A percentile compares a stretch with the other conserved stretches of the same genome.
Evolutionary conservation across 495 filamentous ascomycete species (phyloP).

Genomic region (Neurospora sp.): DNA sequence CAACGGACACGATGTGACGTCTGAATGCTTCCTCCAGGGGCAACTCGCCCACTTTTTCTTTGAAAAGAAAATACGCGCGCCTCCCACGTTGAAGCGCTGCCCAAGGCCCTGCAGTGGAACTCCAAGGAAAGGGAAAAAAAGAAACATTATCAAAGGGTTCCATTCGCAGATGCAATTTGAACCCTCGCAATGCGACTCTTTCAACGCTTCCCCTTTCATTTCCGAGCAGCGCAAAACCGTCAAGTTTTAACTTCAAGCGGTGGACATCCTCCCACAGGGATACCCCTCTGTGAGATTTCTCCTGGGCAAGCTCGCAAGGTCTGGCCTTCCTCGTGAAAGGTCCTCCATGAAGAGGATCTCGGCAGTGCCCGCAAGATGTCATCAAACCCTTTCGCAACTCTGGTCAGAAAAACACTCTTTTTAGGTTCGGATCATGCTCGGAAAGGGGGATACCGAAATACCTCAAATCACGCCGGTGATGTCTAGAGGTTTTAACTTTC

Average conservation of each 20-base stretch:
- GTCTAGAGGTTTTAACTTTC: not conserved
- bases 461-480: not conserved
- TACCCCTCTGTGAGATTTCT: not conserved
- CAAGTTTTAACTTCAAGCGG: not conserved
- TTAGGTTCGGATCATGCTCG: not conserved
- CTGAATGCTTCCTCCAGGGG: not conserved
- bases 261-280: not conserved
- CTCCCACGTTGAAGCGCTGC: not conserved
- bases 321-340: not conserved
- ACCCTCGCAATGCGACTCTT: not conserved
- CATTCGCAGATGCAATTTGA: not conserved
- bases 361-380: not conserved
- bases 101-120: not conserved
- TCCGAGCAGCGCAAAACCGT: not conserved
- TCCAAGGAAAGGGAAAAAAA: not conserved
- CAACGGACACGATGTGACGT: not conserved
- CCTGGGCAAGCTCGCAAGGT: not conserved
- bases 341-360: not conserved
- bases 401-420: not conserved
- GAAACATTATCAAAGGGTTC: not conserved
- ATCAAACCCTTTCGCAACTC: not conserved
- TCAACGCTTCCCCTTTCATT: not conserved
- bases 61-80: not conserved
- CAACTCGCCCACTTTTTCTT: not conserved
- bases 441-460: not conserved